Base-by-base conservation (phyloP, 768 basidiomycete genomes). In the Cyclocybe aegerita region DNA sequence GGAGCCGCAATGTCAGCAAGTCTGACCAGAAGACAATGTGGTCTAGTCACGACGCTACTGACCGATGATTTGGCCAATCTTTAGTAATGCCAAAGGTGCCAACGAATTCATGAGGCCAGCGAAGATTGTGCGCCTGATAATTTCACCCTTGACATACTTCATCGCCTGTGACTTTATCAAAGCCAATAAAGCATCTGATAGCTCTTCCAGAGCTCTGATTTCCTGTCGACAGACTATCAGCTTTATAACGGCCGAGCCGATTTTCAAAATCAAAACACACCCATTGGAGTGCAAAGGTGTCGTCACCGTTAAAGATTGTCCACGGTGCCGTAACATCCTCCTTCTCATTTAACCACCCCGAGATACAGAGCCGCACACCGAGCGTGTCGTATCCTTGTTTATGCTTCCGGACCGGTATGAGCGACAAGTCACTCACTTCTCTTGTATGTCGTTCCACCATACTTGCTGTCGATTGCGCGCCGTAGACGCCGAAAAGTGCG, bases 251-350 rank as follows among this genome's bases (percentile, higher is more conserved):
- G 39, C 52, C 34, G 39, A 39, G 6, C 9, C 8, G n/a, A 9
- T 30, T 44, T 15, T 38, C 36, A 35, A n/a, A 10, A 39, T 31
- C 37, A 34, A 36, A 39, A 38, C 77, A 39, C 51, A 81, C 81
- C 81, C 81, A 83, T 66, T 77, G 78, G 48, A 84, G 60, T 4
- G 80, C 81, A 57, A 74, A 79, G 0, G 80, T 81, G 52, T 82
- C 79, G 46, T 80, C 75, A 33, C 68, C 68, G 9, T 61, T 70
- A 53, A 80, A 78, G 2, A 81, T 63, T 2, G 67, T 72, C 82
- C 82, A 83, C 1, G 82, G 81, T 4, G 70, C 72, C 4, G 68
- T 70, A 16, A 82, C 75, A 55, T 82, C 80, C 5, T 70, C 68
- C 29, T 58, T 63, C 7, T 67, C 60, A 6, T 65, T 59, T 32